phyloP scores from a whole-genome alignment of 352 stramenopile species.

The Pythium periplocum region DNA sequence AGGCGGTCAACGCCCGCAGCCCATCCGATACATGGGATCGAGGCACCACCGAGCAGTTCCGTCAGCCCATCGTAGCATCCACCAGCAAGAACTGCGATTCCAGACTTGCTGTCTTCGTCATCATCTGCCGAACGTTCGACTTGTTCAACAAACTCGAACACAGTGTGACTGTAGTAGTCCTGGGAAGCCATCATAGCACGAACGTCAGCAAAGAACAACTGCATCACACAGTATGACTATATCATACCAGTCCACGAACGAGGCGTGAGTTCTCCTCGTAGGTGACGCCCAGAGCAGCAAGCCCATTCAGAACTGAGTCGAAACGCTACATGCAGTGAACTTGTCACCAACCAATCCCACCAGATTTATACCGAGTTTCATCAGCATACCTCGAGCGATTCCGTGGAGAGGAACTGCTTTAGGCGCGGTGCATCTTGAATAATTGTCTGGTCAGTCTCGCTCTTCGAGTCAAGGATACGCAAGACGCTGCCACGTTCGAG shows the following conservation, averaged over 20 bases:
- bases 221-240: no score
- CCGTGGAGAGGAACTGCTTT: slow-evolving; percentile 54
- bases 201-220: no score
- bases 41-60: slow-evolving; percentile 55
- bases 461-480: slow-evolving; percentile 86
- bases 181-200: slow-evolving; percentile 11
- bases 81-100: slow-evolving; percentile 77
- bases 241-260: slow-evolving; percentile 71
- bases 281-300: slow-evolving; percentile 54
- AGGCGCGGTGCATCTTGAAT: slow-evolving; percentile 62
- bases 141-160: slow-evolving; percentile 84
- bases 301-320: slow-evolving; percentile 44
- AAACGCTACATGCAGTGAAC: slow-evolving; percentile 42
- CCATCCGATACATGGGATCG: slow-evolving; percentile 74
- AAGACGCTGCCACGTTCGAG: slow-evolving; percentile 80
- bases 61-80: slow-evolving; percentile 80
- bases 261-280: slow-evolving; percentile 65
- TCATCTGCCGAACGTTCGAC: slow-evolving; percentile 7
- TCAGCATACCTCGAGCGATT: slow-evolving; percentile 36
- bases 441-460: slow-evolving; percentile 57
- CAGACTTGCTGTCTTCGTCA: slow-evolving; percentile 21
- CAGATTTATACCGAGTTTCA: background rate
- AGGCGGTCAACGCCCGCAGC: slow-evolving; percentile 81
- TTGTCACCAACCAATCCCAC: background rate
- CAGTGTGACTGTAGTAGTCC: slow-evolving; percentile 89